Percentiles rank a stretch among this genome's conserved stretches.
Conservation (phyloP, 2,329 filamentous ascomycete genomes). For the Sarocladium brachiariae region DNA sequence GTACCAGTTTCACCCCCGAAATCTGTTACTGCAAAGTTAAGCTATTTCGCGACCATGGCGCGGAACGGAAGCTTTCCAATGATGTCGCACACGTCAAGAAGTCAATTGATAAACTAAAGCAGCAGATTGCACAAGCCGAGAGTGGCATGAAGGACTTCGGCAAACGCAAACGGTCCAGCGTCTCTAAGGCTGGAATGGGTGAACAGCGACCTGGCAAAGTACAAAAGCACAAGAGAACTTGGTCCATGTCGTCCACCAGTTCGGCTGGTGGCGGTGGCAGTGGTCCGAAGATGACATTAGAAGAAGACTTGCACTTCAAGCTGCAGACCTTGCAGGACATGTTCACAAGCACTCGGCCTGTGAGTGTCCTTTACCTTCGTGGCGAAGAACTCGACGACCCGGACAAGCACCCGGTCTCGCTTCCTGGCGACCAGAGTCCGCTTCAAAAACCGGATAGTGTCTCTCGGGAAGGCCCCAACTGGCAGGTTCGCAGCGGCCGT, state of each 20-base stretch:
- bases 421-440: slow-evolving; percentile 61
- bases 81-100: slow-evolving; percentile 94
- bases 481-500: slow-evolving; percentile 46
- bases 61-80: slow-evolving; percentile 90
- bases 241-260: slow-evolving; percentile 83
- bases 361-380: slow-evolving; percentile 70
- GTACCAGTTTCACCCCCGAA: slow-evolving; percentile 49
- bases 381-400: slow-evolving; percentile 75
- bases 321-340: slow-evolving; percentile 75
- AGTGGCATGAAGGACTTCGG: slow-evolving; percentile 60
- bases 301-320: slow-evolving; percentile 75
- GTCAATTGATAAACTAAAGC: slow-evolving; percentile 90
- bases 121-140: slow-evolving; percentile 78
- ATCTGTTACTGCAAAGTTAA: slow-evolving; percentile 96
- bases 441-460: slow-evolving; percentile 41
- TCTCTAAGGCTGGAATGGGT: slow-evolving; percentile 35
- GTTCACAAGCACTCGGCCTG: slow-evolving; percentile 76
- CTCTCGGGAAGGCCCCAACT: slow-evolving; percentile 40
- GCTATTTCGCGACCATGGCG: slow-evolving; percentile 91
- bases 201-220: slow-evolving; percentile 69
- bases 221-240: slow-evolving; percentile 85
- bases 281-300: slow-evolving; percentile 42
- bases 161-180: slow-evolving; percentile 54
- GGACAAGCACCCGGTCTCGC: slow-evolving; percentile 67
- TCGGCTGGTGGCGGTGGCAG: slow-evolving; percentile 40